Evolutionary conservation across 495 filamentous ascomycete species (phyloP), one percentile per base, ranked within the genome.

Genomic region (Lophiostoma macrostomum): DNA sequence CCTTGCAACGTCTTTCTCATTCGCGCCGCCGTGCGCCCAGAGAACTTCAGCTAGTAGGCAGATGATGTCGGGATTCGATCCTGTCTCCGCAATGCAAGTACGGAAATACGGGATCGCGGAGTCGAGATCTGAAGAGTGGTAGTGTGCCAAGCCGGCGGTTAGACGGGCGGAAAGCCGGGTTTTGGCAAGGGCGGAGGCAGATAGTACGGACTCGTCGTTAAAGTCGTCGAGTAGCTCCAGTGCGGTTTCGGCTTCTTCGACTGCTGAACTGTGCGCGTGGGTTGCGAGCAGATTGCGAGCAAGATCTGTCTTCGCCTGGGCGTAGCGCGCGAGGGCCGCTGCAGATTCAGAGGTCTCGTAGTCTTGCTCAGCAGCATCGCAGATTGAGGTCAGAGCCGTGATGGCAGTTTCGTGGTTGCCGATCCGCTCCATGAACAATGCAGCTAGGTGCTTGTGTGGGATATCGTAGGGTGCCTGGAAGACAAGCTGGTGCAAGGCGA

Each of bases 31-130:
- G 64, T 86, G 91, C 2, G 88, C 90, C 90, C 91, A 98, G 5
- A 97, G 76, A 2, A 96, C 83, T 64, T 97, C 87, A 1, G 90
- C 85, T 7, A 97, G 76, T 13, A 96, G 76, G 63, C 90, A 95
- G 13, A 91, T 82, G 3, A 91, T 85, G 67, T 98, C 88, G 2
- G 91, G 87, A 46, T 88, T 80, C 34, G 80, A 79, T 34, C 80
- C 67, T 4, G 86, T 87, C 70, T 96, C 91, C 37, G 83, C 76
- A 6, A 98, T 75, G 4, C 91, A 91, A 11, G 81, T 73, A 47
- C 87, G 81, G 72, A 97, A 95, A 75, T 84, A 87, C 18, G 80
- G 73, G 12, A 96, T 80, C 4, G 88, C 85, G 16, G 75, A 71
- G 35, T 83, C 76, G 61, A 84, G 77, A 1, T 81, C 71, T 24